Conservation (phyloP, 768 basidiomycete species). For the Rickenella mellea region DNA sequence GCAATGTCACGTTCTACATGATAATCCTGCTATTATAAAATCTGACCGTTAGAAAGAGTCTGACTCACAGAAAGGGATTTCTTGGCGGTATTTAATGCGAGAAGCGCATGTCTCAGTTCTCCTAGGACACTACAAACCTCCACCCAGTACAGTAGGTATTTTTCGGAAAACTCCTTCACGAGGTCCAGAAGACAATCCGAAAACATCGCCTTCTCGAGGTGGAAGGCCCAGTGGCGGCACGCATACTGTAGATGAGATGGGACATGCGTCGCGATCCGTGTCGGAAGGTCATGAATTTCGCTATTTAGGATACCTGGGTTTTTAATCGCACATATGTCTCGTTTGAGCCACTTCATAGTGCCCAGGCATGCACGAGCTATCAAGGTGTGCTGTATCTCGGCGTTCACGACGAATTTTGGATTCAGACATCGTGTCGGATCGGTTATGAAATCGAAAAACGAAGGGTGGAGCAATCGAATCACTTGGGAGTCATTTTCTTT, state of each 20-base stretch:
- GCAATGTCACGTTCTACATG: too few species aligned
- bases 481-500: constrained; percentile 1
- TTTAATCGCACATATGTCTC: constrained; percentile 5
- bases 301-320: too few species aligned
- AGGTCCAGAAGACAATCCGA: constrained; percentile 1
- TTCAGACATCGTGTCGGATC: constrained; percentile 7
- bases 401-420: constrained; percentile 4
- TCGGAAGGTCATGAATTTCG: neutral
- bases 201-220: too few species aligned
- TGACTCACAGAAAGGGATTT: neutral
- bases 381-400: constrained; percentile 2
- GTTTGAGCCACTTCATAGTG: neutral
- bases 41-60: too few species aligned
- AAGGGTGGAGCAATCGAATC: constrained; percentile 11
- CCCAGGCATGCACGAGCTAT: too few species aligned
- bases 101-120: constrained; percentile 2
- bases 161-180: constrained; percentile 8
- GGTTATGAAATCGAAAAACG: constrained; percentile 14
- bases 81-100: neutral
- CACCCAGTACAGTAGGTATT: constrained; percentile 14
- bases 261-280: constrained; percentile 3
- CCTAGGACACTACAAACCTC: too few species aligned
- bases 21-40: too few species aligned
- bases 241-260: constrained; percentile 13
- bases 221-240: constrained; percentile 13